phyloP scores from a whole-genome alignment of 768 basidiomycete species.

The Leccinellum luteum region DNA sequence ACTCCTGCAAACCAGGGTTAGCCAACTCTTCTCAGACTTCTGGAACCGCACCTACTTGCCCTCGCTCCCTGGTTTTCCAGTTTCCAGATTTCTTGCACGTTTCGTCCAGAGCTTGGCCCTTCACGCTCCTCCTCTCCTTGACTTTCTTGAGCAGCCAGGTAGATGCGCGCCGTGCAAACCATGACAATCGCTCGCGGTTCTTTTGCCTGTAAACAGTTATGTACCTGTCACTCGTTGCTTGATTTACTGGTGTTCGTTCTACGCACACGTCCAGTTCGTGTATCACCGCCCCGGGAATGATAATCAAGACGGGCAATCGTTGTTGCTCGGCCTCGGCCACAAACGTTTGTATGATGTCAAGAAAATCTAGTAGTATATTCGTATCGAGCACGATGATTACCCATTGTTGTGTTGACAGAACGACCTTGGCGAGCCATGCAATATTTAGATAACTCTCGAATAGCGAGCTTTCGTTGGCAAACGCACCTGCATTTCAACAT shows the following conservation, averaged over 20 bases:
- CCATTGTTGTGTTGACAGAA: constrained; percentile 38
- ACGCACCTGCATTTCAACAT: constrained; percentile 73
- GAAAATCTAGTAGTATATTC: constrained; percentile 69
- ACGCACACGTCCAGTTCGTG: constrained; percentile 73
- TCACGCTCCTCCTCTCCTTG: constrained; percentile 52
- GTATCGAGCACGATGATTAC: constrained; percentile 70
- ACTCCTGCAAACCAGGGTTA: constrained; percentile 14
- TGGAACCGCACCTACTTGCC: constrained; percentile 36
- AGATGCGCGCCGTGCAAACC: constrained; percentile 69
- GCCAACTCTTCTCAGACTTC: background rate
- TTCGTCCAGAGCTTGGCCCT: constrained; percentile 61
- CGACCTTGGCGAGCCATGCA: constrained; percentile 29
- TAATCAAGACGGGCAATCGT: constrained; percentile 50
- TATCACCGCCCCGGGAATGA: constrained; percentile 75
- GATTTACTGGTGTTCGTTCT: background rate
- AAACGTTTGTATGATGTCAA: constrained; percentile 63
- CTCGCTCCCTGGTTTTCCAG: constrained; percentile 52
- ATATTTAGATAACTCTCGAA: background rate
- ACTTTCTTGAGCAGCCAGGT: constrained; percentile 65
- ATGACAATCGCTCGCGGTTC: constrained; percentile 42
- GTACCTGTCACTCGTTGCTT: background rate
- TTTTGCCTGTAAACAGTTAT: constrained; percentile 34
- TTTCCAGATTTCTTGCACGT: constrained; percentile 59
- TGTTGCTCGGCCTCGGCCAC: constrained; percentile 56
- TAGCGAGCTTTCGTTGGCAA: background rate